These are phyloP conservation scores for Magnaporthales sp. DNA, from an alignment of 2,329 filamentous ascomycete genomes.

Conservation along the genomic window DNA sequence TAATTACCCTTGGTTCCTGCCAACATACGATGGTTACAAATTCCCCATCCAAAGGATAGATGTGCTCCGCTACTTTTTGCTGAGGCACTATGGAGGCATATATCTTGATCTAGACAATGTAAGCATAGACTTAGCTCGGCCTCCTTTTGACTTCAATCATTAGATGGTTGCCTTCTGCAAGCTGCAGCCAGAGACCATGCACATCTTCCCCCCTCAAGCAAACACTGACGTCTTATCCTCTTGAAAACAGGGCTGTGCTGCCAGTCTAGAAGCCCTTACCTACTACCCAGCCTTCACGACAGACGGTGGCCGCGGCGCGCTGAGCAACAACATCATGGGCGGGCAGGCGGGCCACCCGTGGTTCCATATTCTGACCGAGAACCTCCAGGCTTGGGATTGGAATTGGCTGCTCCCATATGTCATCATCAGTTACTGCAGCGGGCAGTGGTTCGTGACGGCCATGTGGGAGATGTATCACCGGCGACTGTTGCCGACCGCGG, in stretches of 20 bases:
- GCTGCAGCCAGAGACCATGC: too few species aligned
- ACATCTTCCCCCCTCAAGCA: too few species aligned
- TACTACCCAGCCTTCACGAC: conserved; percentile 61
- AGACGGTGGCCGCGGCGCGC: conserved; percentile 23
- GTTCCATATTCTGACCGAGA: conserved; percentile 58
- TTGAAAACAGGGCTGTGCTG: conserved; percentile 52
- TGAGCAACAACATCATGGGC: conserved; percentile 61
- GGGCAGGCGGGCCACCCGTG: conserved; percentile 60
- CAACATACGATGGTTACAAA: conserved; percentile 64
- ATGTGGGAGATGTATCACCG: conserved; percentile 59
- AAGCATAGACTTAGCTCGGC: neutral
- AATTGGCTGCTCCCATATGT: conserved; percentile 64
- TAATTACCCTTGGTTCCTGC: conserved; percentile 71
- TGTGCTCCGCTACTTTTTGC: conserved; percentile 70
- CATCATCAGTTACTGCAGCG: conserved; percentile 66
- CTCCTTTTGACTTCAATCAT: neutral
- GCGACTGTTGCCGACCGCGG: conserved; percentile 7
- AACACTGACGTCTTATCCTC: too few species aligned
- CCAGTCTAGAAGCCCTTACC: conserved; percentile 55
- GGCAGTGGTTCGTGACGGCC: conserved; percentile 60
- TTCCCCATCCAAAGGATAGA: conserved; percentile 73
- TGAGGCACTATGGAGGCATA: conserved; percentile 69
- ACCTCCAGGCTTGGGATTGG: conserved; percentile 54
- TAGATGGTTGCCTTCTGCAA: neutral
- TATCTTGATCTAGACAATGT: conserved; percentile 67